Evolutionary conservation across 202 grass and related monocot species (phyloP), one percentile per base, ranked within the genome.

Genomic region (Cymbopogon flexuosus): DNA sequence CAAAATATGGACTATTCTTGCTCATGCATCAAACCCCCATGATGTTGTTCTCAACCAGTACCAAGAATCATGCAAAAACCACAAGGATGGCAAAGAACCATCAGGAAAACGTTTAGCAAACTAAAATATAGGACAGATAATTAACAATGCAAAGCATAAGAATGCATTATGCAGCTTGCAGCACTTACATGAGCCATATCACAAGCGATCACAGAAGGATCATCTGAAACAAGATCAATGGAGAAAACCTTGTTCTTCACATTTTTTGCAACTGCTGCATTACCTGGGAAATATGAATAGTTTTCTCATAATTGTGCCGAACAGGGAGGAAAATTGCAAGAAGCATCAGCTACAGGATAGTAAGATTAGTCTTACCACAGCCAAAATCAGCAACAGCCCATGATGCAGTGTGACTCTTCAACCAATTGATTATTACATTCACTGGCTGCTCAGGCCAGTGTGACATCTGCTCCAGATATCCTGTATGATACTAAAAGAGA

Each of bases 381-480:
- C 95, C 95, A 93, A 98, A 98, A 94, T 94, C 95, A 84, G 95
- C 95, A 83, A 98, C 80, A 31, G 59, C 83, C 86, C 88, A 94
- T n/a, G 88, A 91, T 82, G 84, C 45, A 86, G 45, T 86, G 63
- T 73, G 88, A 59, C 68, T 91, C 83, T 89, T 91, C 84, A 98
- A 81, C 90, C 95, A 98, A 70, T 79, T 91, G 34, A 91, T 88
- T 62, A 98, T 94, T 35, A 89, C 71, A 79, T 94, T 94, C 61
- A 98, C 92, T 47, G 95, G 95, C 57, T 91, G 86, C 68, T 94
- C 88, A 65, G 95, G 95, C 95, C 95, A 98, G 80, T 67, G 92
- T 39, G 92, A 84, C 95, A 94, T 94, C 77, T 98, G 92, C 41
- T 94, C 88, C 84, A 81, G 86, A 75, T 98, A 98, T 88, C 95